Percentiles rank a stretch among this genome's conserved stretches.
These are phyloP conservation scores for Neurospora sp. DNA, from an alignment of 495 filamentous ascomycete species.

Conservation along the genomic window DNA sequence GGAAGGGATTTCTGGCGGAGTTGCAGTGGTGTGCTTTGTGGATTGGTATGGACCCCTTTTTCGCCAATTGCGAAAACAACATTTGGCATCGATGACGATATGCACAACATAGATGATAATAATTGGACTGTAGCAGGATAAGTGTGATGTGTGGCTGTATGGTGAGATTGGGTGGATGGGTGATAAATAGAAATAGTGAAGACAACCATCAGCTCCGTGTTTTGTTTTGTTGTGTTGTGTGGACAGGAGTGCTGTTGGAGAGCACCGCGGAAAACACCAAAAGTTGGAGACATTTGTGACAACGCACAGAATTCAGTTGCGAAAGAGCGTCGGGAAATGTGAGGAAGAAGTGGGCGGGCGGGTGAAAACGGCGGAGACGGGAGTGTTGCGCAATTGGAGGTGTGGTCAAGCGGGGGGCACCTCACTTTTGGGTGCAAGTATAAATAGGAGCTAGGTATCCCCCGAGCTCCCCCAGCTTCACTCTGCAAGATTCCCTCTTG, in stretches of 20 bases:
- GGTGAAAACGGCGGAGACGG: not conserved
- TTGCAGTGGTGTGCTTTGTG: not conserved
- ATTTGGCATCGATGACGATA: not conserved
- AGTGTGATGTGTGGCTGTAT: too few species aligned
- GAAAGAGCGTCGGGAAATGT: not conserved
- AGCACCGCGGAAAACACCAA: not conserved
- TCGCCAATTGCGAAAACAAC: not conserved
- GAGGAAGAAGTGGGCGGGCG: not conserved
- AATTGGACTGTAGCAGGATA: not conserved
- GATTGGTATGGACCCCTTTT: not conserved
- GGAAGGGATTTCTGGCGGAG: not conserved
- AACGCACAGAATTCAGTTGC: not conserved
- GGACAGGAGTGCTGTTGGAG: not conserved
- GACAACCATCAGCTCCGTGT: not conserved
- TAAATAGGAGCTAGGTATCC: conserved; percentile 16
- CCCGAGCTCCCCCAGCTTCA: conserved; percentile 3
- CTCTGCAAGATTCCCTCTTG: not conserved
- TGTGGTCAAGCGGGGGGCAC: not conserved
- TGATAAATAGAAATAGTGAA: not conserved
- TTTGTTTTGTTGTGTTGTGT: not conserved
- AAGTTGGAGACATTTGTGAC: not conserved
- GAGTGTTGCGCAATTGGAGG: not conserved
- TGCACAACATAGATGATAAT: not conserved
- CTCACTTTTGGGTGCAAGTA: conserved; percentile 13
- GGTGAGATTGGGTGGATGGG: not conserved